A percentile compares a stretch with the other conserved stretches of the same genome.
Conservation (phyloP, 306 rosid genomes). For the Alnus rubra region DNA sequence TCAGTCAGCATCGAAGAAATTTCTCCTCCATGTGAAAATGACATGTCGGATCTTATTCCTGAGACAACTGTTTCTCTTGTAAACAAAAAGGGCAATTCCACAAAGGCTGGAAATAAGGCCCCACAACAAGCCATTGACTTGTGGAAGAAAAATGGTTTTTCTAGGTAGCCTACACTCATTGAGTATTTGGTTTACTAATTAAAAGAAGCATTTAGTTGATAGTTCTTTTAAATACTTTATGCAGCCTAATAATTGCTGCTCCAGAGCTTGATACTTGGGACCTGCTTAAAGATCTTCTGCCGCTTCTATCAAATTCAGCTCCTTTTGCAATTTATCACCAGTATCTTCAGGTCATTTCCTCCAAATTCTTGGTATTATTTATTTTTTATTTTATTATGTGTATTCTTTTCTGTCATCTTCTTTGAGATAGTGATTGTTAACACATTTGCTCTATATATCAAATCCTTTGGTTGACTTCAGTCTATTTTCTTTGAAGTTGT, state of each 20-base stretch:
- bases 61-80: constrained; percentile 36
- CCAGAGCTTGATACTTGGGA: constrained; percentile 81
- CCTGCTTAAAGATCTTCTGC: constrained; percentile 62
- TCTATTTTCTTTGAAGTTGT: neutral
- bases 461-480: neutral
- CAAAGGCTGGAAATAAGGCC: constrained; percentile 82
- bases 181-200: neutral
- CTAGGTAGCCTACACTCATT: constrained; percentile 51
- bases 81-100: constrained; percentile 49
- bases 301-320: constrained; percentile 81
- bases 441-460: neutral
- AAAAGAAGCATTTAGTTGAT: constrained; percentile 2
- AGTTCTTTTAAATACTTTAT: neutral
- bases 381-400: neutral
- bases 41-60: constrained; percentile 36
- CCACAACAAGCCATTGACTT: constrained; percentile 49
- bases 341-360: constrained; percentile 74
- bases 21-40: constrained; percentile 39
- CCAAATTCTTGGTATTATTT: neutral
- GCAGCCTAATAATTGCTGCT: constrained; percentile 85
- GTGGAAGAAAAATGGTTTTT: constrained; percentile 93
- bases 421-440: neutral
- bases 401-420: neutral
- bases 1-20: constrained; percentile 43
- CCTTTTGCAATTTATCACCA: constrained; percentile 97